Evolutionary conservation across 2,329 filamentous ascomycete genomes (phyloP).

Genomic region (Alternaria rosae): DNA sequence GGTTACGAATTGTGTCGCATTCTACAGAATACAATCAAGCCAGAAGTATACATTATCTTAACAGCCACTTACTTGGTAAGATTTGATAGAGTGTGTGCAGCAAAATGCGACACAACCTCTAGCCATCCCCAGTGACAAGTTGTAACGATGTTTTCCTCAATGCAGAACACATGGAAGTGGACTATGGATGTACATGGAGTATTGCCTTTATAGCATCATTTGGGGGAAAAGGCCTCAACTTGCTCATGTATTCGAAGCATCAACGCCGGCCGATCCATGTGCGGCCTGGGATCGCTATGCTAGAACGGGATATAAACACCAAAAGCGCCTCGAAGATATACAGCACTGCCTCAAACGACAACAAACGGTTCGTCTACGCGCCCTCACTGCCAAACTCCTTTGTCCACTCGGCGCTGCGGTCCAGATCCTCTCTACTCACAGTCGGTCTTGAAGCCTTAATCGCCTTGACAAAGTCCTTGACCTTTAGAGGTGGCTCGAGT

Average conservation of each 20-base stretch:
- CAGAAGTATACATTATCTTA: too few relatives aligned
- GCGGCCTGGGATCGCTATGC: conserved; percentile 13
- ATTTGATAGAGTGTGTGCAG: too few relatives aligned
- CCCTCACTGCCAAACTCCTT: conserved; percentile 95
- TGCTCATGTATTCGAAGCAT: neutral
- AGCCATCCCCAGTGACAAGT: too few relatives aligned
- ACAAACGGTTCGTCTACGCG: conserved; percentile 50
- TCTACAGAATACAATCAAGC: too few relatives aligned
- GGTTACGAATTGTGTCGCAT: too few relatives aligned
- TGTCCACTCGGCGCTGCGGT: conserved; percentile 90
- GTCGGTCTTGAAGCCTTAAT: conserved; percentile 89
- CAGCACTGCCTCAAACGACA: neutral
- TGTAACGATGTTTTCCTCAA: too few relatives aligned
- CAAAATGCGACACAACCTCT: too few relatives aligned
- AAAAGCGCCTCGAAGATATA: conserved; percentile 19
- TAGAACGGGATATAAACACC: conserved; percentile 17
- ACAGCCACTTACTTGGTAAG: too few relatives aligned
- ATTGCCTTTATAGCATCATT: neutral
- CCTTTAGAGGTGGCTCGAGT: conserved; percentile 81
- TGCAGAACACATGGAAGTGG: neutral
- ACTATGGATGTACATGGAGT: neutral
- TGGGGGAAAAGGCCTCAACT: neutral
- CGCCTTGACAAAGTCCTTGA: conserved; percentile 94
- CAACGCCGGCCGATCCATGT: conserved; percentile 3
- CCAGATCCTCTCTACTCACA: conserved; percentile 85